Evolutionary conservation across 2,329 filamentous ascomycete species (phyloP), one percentile per base, ranked within the genome.

Genomic region (Xylaria arbuscula): DNA sequence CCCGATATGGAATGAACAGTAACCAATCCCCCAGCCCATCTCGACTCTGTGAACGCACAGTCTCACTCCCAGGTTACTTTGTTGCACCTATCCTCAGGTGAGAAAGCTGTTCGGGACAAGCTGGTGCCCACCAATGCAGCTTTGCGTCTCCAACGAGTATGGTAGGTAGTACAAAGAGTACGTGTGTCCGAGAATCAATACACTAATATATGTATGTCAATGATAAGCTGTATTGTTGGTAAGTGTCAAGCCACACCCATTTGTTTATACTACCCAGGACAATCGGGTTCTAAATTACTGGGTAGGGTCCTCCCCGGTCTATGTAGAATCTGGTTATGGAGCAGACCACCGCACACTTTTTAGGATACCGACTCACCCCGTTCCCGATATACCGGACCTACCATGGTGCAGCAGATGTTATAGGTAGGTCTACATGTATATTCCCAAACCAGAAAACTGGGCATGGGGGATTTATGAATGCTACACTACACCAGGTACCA

Each of bases 61-160:
- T 54, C 50, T 36, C 53, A 66, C 56, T 38, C 19, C 5, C 13
- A 15, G 19, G 50, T 51, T 22, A 24, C 40, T 40, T 45, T 40
- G 38, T 48, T 32, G 22, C 17, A 56, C 22, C 34, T 45, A 15
- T 34, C 13, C n/a, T 58, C 45, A n/a, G 57, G 47, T 45, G 15
- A 15, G 5, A 45, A 15, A 28, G 38, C 53, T 53, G 40, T 11
- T 36, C 40, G 48, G 15, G 9, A 17, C 4, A 45, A 17, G 17
- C n/a, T 45, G 15, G 17, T 17, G 15, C n/a, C 3, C 3, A 5
- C 28, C 28, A 28, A 28, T 28, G 28, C 28, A 45, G 40, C 15
- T 17, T 7, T 45, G 13, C 15, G 7, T 45, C 40, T n/a, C 17
- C 15, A 45, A 28, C 28, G 5, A 28, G 3, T 28, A 28, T 28